Base-by-base conservation (phyloP, 768 basidiomycete genomes). In the Agaricus bisporus region DNA sequence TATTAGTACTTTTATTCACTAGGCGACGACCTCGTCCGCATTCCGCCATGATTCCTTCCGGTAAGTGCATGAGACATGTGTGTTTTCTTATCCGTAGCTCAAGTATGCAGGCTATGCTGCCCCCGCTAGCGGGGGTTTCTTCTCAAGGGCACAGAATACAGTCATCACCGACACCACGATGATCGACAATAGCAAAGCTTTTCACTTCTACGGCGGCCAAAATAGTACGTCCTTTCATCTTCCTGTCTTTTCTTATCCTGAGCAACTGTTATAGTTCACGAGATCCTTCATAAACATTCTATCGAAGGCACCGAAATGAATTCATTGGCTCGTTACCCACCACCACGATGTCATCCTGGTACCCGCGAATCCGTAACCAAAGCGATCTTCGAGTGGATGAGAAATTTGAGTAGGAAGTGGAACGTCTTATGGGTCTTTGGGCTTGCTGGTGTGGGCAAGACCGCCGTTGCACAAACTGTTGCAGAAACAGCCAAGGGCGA, bases 381-480 rank as follows among this genome's bases (percentile, higher is more conserved):
- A 10, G 50, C 48, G 3, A 37, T 56, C n/a, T 14, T 35, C 15
- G 20, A 17, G 2, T 52, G 56, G 56, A 48, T 56, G 25, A n/a
- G n/a, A 10, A 39, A 48, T 15, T 11, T 3, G 14, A 36, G 26
- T 17, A 14, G 32, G 18, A 12, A 12, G 5, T 25, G 29, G 18
- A 41, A 35, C 20, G 9, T 43, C 10, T 12, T 51, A 18, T 51
- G 50, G 50, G 6, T 51, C 5, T 51, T 18, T 35, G 50, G 50
- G 15, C 20, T 6, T 9, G 52, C 43, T 14, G 42, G 56, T 5
- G 45, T 57, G 15, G 57, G 57, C 2, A 58, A 58, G 44, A 46
- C 45, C 11, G 52, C 58, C 3, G 18, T 57, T 8, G 47, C 49
- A 22, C 55, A 56, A 48, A 56, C 57, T 4, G 36, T 58, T 17